Evolutionary conservation across 2,329 filamentous ascomycete genomes (phyloP).

Genomic region (Elsinoe batatas): DNA sequence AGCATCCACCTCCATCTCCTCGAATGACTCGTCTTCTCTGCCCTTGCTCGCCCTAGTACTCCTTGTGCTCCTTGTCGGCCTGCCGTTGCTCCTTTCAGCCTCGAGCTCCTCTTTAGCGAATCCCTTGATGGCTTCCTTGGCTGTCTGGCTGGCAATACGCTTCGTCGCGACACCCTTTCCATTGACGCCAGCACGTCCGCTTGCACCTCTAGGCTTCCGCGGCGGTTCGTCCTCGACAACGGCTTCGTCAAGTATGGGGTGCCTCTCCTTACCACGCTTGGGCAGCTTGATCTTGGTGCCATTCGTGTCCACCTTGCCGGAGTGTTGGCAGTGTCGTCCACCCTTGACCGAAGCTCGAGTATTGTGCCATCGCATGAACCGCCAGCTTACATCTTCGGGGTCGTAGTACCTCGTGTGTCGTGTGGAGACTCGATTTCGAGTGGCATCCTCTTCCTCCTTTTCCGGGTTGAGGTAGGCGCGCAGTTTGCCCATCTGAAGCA

Average conservation of each 20-base stretch:
- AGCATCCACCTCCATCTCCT: conserved; percentile 22
- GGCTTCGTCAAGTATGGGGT: not conserved
- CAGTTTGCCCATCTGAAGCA: conserved; percentile 69
- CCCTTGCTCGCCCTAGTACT: conserved; percentile 31
- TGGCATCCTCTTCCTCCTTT: conserved; percentile 38
- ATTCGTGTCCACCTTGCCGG: not conserved
- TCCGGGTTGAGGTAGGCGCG: conserved; percentile 42
- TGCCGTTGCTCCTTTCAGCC: conserved; percentile 30
- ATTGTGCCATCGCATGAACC: conserved; percentile 59
- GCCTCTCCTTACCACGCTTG: not conserved
- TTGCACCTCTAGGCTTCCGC: not conserved
- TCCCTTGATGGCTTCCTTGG: not conserved
- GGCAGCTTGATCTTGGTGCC: not conserved
- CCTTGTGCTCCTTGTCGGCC: conserved; percentile 28
- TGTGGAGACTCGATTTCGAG: conserved; percentile 48
- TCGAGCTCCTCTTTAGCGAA: conserved; percentile 28
- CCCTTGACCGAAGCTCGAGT: conserved; percentile 41
- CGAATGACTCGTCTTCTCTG: conserved; percentile 7
- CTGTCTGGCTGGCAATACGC: not conserved
- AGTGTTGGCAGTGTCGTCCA: conserved; percentile 7
- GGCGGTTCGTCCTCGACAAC: not conserved
- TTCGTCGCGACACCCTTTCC: not conserved
- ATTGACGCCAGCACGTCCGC: not conserved
- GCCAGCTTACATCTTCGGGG: conserved; percentile 35
- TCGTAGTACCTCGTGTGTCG: conserved; percentile 52